These are phyloP conservation scores for Fusarium bulbicola DNA, from an alignment of 2,329 filamentous ascomycete genomes.

Conservation along the genomic window DNA sequence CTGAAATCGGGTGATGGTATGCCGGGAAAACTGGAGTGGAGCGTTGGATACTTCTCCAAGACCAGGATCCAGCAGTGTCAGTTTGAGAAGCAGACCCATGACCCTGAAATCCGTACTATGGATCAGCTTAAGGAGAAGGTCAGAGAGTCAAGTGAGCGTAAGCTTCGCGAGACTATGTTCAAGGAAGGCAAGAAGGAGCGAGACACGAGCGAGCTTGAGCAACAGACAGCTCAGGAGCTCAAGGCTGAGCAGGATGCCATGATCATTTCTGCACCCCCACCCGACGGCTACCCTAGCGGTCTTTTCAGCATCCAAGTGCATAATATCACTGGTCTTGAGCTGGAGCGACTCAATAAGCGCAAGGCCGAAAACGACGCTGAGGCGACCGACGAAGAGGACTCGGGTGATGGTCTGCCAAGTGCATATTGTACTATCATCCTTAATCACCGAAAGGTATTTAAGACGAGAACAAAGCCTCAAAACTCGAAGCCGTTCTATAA, in stretches of 20 bases:
- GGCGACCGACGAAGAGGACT: constrained; percentile 65
- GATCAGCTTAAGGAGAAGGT: constrained; percentile 69
- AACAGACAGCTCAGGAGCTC: constrained; percentile 74
- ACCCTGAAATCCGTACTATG: constrained; percentile 64
- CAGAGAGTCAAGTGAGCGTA: constrained; percentile 62
- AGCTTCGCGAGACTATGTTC: constrained; percentile 69
- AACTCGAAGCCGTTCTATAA: constrained; percentile 84
- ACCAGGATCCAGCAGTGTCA: constrained; percentile 69
- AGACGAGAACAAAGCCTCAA: constrained; percentile 79
- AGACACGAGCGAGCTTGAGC: constrained; percentile 69
- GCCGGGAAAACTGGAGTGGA: constrained; percentile 75
- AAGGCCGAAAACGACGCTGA: constrained; percentile 56
- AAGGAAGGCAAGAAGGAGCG: constrained; percentile 57
- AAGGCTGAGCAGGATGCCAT: constrained; percentile 69
- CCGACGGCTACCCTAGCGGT: constrained; percentile 68
- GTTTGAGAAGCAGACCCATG: constrained; percentile 67
- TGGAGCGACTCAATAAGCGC: constrained; percentile 67
- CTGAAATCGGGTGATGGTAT: constrained; percentile 72
- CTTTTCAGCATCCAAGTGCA: constrained; percentile 77
- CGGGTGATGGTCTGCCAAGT: constrained; percentile 72
- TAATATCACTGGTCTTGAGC: constrained; percentile 74
- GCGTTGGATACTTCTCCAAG: constrained; percentile 77
- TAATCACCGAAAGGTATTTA: constrained; percentile 76
- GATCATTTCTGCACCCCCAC: constrained; percentile 73
- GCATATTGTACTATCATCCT: constrained; percentile 78